phyloP scores from a whole-genome alignment of 768 basidiomycete species.

The Dacryopinax spathularia region DNA sequence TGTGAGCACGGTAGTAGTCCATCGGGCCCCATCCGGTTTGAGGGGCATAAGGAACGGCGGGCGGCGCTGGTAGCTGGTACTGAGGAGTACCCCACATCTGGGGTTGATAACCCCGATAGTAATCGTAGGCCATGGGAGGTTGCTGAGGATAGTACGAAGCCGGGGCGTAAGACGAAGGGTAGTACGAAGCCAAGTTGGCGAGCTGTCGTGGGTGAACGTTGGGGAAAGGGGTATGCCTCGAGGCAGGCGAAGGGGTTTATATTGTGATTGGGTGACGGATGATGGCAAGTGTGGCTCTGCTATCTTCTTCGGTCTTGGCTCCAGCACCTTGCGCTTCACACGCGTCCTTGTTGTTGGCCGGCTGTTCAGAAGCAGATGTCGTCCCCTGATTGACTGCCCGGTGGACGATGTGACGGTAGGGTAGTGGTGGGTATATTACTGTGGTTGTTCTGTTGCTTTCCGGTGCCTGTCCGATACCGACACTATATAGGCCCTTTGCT shows the following conservation, averaged over 20 bases:
- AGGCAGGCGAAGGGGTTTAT: background rate
- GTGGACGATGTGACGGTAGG: no score
- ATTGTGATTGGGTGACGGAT: background rate
- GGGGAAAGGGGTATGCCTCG: background rate
- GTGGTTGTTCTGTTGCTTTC: background rate
- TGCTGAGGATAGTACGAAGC: background rate
- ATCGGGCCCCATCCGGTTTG: background rate
- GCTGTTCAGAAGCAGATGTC: no score
- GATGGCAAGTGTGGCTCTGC: background rate
- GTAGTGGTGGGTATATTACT: background rate
- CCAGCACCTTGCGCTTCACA: background rate
- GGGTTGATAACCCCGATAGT: background rate
- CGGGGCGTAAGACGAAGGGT: background rate
- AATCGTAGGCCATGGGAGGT: background rate
- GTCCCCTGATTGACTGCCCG: background rate
- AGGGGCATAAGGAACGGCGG: background rate
- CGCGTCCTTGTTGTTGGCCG: background rate
- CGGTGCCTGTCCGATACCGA: background rate
- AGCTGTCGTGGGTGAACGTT: background rate
- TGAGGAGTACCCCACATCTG: background rate
- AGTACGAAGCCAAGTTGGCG: slow-evolving; percentile 1
- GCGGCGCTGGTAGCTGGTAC: background rate
- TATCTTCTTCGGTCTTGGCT: background rate
- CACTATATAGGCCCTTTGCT: background rate
- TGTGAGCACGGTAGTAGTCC: slow-evolving; percentile 2